Conservation (phyloP, 345 rosid genomes). For the Eucalyptus curtisii region DNA sequence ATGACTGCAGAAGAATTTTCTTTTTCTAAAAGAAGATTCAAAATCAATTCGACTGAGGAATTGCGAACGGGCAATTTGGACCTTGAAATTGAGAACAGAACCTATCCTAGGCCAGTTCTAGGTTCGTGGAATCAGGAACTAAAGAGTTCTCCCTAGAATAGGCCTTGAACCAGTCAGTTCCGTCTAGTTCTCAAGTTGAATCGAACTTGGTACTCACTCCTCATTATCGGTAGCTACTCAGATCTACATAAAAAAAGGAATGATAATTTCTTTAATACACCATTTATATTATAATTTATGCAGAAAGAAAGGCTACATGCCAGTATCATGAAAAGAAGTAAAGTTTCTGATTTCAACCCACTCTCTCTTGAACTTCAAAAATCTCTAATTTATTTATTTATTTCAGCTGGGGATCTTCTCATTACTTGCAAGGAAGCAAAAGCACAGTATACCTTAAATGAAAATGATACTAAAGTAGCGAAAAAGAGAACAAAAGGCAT, state of each 20-base stretch:
- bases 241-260: background rate
- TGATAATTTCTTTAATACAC: background rate
- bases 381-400: background rate
- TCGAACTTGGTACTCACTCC: background rate
- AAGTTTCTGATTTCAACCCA: background rate
- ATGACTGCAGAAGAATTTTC: background rate
- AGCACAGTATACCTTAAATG: background rate
- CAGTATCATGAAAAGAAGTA: background rate
- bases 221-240: background rate
- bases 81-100: rapidly evolving
- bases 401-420: background rate
- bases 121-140: background rate
- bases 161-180: rapidly evolving
- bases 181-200: rapidly evolving
- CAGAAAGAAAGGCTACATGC: background rate
- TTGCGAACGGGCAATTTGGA: rapidly evolving
- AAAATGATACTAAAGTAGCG: background rate
- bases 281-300: background rate
- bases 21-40: background rate
- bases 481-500: background rate
- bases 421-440: background rate
- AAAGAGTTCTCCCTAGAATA: background rate
- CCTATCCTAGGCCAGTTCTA: background rate
- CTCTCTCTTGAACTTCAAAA: background rate
- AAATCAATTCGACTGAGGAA: background rate